A percentile compares a stretch with the other conserved stretches of the same genome.
Evolutionary conservation across 495 filamentous ascomycete genomes (phyloP).

Genomic region (Eremomyces bilateralis): DNA sequence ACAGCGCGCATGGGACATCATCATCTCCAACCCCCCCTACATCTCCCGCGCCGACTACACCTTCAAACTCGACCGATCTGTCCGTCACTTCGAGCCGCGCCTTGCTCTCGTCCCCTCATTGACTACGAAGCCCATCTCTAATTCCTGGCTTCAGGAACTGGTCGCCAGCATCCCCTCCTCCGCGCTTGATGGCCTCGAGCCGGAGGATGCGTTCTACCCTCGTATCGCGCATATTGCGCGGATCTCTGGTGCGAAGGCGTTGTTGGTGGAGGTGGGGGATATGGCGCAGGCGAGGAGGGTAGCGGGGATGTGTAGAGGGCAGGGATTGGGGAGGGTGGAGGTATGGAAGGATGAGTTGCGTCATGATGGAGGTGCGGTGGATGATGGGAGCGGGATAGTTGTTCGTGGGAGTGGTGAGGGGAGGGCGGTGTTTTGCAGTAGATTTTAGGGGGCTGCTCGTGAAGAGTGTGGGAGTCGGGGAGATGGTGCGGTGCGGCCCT

Average conservation of each 20-base stretch:
- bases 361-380: neutral
- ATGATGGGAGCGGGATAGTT: no score
- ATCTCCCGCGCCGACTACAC: slow-evolving; percentile 40
- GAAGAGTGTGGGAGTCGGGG: no score
- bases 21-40: slow-evolving; percentile 84
- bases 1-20: no score
- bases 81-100: slow-evolving; percentile 59
- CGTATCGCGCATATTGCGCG: slow-evolving; percentile 23
- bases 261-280: slow-evolving; percentile 38
- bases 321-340: slow-evolving; percentile 21
- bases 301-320: slow-evolving; percentile 5
- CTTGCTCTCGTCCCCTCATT: slow-evolving; percentile 49
- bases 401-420: no score
- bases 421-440: no score
- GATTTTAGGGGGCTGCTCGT: no score
- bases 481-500: no score
- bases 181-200: slow-evolving; percentile 5
- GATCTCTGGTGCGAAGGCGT: slow-evolving; percentile 18
- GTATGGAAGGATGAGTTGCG: slow-evolving; percentile 28
- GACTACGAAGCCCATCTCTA: neutral
- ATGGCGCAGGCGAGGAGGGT: slow-evolving; percentile 20
- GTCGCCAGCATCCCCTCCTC: neutral
- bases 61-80: slow-evolving; percentile 35
- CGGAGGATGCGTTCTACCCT: slow-evolving; percentile 40
- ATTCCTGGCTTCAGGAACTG: neutral